Evolutionary conservation across 2,329 filamentous ascomycete genomes (phyloP).

Genomic region (Colletotrichum aenigma): DNA sequence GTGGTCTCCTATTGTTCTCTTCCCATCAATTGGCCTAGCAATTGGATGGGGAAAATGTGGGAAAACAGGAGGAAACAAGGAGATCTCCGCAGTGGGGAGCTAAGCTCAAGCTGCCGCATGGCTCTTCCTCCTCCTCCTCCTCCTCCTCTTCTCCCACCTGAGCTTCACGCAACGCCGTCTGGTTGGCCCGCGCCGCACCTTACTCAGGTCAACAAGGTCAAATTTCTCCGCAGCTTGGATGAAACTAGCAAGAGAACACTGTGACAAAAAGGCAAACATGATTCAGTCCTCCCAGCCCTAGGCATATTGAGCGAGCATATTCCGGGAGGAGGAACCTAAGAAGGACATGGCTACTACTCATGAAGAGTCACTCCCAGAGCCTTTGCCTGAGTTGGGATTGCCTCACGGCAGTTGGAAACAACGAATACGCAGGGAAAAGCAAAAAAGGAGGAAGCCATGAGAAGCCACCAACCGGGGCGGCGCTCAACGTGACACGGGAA

Average conservation of each 20-base stretch:
- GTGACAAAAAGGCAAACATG: slow-evolving; percentile 1
- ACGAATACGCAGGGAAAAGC: background rate
- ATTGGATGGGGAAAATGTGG: background rate
- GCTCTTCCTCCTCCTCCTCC: background rate
- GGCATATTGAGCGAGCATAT: background rate
- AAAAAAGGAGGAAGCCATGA: background rate
- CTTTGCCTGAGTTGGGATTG: background rate
- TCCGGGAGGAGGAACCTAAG: background rate
- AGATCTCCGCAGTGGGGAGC: background rate
- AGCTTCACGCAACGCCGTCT: background rate
- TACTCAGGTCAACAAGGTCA: background rate
- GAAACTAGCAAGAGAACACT: background rate
- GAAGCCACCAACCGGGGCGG: background rate
- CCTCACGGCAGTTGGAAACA: background rate
- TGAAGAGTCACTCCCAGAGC: background rate
- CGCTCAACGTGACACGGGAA: background rate
- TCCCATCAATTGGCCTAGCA: background rate
- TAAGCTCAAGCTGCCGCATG: background rate
- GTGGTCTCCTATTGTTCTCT: background rate
- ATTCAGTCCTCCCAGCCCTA: background rate
- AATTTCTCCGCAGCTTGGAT: background rate
- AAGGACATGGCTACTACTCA: background rate
- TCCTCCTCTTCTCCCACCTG: background rate
- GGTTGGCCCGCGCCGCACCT: background rate
- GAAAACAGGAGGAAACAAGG: background rate